A percentile compares a stretch with the other conserved stretches of the same genome.
Conservation (phyloP, 2,329 filamentous ascomycete species). For the Verticillium longisporum region DNA sequence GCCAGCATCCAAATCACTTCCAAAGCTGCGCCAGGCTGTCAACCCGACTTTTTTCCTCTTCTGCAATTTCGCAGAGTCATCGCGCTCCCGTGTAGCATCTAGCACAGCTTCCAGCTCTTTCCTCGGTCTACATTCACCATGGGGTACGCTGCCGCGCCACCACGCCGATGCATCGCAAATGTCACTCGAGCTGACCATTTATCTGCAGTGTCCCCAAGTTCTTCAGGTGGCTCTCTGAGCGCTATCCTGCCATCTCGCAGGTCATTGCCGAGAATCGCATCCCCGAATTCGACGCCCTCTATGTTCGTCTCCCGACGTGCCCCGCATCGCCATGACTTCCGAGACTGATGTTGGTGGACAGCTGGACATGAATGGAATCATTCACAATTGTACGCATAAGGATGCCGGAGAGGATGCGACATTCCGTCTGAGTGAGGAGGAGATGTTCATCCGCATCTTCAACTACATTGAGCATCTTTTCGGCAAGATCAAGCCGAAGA, state of each 20-base stretch:
- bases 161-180: background rate
- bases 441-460: constrained; percentile 99
- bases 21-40: background rate
- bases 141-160: constrained; percentile 16
- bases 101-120: background rate
- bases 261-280: constrained; percentile 98
- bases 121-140: constrained; percentile 15
- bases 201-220: constrained; percentile 67
- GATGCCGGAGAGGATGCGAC: constrained; percentile 81
- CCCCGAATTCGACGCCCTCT: constrained; percentile 96
- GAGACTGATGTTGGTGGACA: constrained; percentile 28
- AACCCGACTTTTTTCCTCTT: background rate
- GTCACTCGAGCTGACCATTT: constrained; percentile 3
- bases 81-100: background rate
- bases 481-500: constrained; percentile 96
- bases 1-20: background rate
- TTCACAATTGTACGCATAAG: constrained; percentile 98
- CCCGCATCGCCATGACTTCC: constrained; percentile 9
- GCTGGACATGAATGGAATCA: constrained; percentile 98
- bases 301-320: constrained; percentile 43
- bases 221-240: constrained; percentile 98
- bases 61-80: background rate
- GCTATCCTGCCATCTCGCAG: constrained; percentile 97
- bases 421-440: constrained; percentile 90
- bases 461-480: constrained; percentile 99